phyloP scores from a whole-genome alignment of 2,329 filamentous ascomycete genomes.

The Aspergillus luchuensis region DNA sequence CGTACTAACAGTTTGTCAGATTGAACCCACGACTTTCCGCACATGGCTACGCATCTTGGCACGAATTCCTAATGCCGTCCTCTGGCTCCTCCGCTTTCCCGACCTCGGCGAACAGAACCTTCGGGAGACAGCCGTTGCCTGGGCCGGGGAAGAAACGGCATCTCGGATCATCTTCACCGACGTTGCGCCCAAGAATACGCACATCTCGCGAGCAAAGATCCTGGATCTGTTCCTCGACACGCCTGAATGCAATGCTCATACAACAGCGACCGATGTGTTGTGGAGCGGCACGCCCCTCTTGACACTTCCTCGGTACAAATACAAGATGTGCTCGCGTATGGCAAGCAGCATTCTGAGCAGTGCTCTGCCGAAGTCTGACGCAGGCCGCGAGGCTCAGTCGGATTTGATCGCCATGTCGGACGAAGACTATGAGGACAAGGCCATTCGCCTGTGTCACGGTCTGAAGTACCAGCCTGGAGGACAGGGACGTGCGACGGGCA shows the following conservation, averaged over 20 bases:
- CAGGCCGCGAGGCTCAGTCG: conserved; percentile 66
- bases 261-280: conserved; percentile 91
- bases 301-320: conserved; percentile 85
- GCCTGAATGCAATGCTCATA: conserved; percentile 97
- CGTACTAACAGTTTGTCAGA: conserved; percentile 55
- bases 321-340: conserved; percentile 99
- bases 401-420: conserved; percentile 81
- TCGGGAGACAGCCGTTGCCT: conserved; percentile 73
- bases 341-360: conserved; percentile 91
- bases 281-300: conserved; percentile 95
- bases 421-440: conserved; percentile 78
- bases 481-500: conserved; percentile 54
- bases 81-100: conserved; percentile 97
- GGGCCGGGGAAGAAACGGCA: conserved; percentile 84
- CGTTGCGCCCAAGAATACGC: conserved; percentile 89
- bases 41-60: conserved; percentile 92
- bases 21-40: conserved; percentile 94
- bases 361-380: conserved; percentile 71
- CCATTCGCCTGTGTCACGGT: conserved; percentile 66
- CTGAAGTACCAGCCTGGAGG: conserved; percentile 59
- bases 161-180: conserved; percentile 91
- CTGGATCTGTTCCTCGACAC: conserved; percentile 97
- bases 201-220: conserved; percentile 87
- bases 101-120: conserved; percentile 89
- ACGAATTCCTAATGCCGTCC: conserved; percentile 78